Conservation (phyloP, 2,329 filamentous ascomycete genomes). For the Alternaria sp. region DNA sequence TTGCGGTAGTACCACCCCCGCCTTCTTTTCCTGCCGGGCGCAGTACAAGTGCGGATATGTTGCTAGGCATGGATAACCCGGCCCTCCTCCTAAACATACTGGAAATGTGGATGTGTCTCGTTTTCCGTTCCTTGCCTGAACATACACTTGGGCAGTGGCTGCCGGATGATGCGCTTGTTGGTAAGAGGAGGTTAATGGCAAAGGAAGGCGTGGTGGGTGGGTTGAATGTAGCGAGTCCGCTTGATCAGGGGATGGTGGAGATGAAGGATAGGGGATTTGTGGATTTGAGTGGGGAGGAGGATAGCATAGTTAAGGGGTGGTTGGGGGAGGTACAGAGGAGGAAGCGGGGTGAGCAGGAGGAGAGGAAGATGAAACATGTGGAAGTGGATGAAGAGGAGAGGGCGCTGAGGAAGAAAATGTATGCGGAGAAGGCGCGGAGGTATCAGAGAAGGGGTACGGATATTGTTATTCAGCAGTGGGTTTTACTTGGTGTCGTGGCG, state of each 20-base stretch:
- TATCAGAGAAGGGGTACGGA: neutral
- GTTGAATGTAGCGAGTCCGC: constrained; percentile 45
- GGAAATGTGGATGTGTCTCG: constrained; percentile 50
- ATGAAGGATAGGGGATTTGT: constrained; percentile 29
- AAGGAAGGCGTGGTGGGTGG: constrained; percentile 33
- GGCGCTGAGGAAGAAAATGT: constrained; percentile 3
- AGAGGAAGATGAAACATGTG: neutral
- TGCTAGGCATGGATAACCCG: constrained; percentile 40
- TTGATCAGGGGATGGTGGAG: constrained; percentile 39
- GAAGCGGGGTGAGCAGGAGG: neutral
- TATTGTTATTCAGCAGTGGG: constrained; percentile 11
- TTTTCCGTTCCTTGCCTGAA: constrained; percentile 39
- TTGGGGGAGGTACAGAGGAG: constrained; percentile 12
- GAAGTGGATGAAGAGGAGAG: neutral
- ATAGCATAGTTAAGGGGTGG: constrained; percentile 37
- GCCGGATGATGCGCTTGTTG: constrained; percentile 15
- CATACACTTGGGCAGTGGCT: constrained; percentile 37
- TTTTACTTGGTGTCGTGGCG: neutral
- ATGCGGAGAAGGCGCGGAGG: neutral
- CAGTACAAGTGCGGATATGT: constrained; percentile 4
- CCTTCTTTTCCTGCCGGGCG: too few species aligned
- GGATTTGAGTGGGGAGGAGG: constrained; percentile 34
- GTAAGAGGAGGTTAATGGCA: constrained; percentile 11
- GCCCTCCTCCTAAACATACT: constrained; percentile 44
- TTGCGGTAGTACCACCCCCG: constrained; percentile 30